Conservation (phyloP, 1,284 basidiomycete species). For the Serendipita sp. region DNA sequence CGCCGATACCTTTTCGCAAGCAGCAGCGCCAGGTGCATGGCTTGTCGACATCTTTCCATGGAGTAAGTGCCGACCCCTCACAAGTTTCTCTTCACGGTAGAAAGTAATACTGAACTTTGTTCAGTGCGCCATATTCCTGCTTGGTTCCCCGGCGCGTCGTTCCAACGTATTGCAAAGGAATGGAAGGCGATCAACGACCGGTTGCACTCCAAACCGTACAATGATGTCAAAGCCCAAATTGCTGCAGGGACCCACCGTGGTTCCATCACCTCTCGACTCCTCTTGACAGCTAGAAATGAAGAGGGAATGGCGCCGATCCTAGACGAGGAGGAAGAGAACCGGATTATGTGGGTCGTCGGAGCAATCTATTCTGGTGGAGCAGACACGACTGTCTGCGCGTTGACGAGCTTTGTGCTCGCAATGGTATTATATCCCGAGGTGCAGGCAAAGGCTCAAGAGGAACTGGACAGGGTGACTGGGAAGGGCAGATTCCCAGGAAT, state of each 20-base stretch:
- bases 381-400: conserved; percentile 16
- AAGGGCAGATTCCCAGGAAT: conserved; percentile 15
- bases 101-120: neutral
- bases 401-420: conserved; percentile 15
- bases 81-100: conserved; percentile 8
- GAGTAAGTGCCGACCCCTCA: conserved; percentile 13
- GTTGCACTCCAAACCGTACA: conserved; percentile 1
- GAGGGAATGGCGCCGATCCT: neutral
- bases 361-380: conserved; percentile 13
- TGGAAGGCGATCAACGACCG: conserved; percentile 17
- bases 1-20: conserved; percentile 10
- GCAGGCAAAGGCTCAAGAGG: conserved; percentile 17
- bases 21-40: conserved; percentile 17
- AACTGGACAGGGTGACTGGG: conserved; percentile 17
- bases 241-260: neutral
- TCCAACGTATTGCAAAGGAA: conserved; percentile 33
- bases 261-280: neutral
- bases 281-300: neutral
- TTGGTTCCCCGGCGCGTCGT: conserved; percentile 34
- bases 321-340: neutral
- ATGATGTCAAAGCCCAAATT: neutral
- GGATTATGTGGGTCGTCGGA: conserved; percentile 5
- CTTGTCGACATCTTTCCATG: conserved; percentile 15
- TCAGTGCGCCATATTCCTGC: conserved; percentile 27
- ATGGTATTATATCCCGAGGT: conserved; percentile 18